Percentiles rank a stretch among this genome's conserved stretches.
Evolutionary conservation across 345 rosid species (phyloP).

Genomic region (Citrus trifoliata): DNA sequence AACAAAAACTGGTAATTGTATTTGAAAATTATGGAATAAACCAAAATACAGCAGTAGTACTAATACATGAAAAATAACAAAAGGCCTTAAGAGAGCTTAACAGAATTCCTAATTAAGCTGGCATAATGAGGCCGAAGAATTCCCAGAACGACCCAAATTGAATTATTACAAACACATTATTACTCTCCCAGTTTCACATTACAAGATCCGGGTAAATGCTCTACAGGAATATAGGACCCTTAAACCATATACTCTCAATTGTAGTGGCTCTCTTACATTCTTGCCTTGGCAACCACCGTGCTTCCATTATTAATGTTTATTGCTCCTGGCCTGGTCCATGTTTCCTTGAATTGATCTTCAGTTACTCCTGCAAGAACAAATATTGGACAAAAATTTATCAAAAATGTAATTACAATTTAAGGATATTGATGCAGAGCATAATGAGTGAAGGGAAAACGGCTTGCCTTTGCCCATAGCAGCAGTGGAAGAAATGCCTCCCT

Average conservation of each 20-base stretch:
- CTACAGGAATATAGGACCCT: not conserved
- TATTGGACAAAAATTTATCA: not conserved
- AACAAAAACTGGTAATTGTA: not conserved
- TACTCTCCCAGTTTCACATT: conserved; percentile 24
- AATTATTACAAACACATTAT: conserved; percentile 31
- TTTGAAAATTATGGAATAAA: not conserved
- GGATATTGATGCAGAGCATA: not conserved
- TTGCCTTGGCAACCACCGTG: conserved; percentile 65
- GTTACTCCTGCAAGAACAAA: conserved; percentile 59
- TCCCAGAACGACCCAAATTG: conserved; percentile 12
- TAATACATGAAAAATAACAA: not conserved
- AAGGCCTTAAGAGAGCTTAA: not conserved
- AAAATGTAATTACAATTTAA: not conserved
- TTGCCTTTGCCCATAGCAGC: conserved; percentile 99
- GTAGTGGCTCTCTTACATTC: conserved; percentile 50
- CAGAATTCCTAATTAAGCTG: not conserved
- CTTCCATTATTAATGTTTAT: conserved; percentile 42
- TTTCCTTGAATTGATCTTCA: conserved; percentile 94
- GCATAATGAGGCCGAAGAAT: conserved; percentile 7
- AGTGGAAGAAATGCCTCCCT: conserved; percentile 95
- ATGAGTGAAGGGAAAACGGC: not conserved
- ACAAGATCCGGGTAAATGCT: conserved; percentile 22
- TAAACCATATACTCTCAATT: not conserved
- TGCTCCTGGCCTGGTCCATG: conserved; percentile 73
- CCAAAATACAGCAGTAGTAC: not conserved